Percentiles rank a stretch among this genome's conserved stretches.
Evolutionary conservation across 768 basidiomycete genomes (phyloP).

Genomic region (Hygrocybe coccinea): DNA sequence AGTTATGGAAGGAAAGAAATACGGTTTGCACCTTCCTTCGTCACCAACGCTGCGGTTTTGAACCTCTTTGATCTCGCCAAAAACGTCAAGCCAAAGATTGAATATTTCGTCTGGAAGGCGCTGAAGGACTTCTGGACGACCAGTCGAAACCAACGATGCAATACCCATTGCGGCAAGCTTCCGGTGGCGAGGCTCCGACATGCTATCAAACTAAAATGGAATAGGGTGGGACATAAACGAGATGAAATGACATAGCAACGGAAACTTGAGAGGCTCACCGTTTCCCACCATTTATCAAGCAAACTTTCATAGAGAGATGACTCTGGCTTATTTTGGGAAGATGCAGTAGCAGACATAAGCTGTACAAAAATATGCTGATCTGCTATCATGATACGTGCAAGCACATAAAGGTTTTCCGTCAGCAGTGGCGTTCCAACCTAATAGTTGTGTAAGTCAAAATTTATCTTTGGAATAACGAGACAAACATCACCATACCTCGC

Average conservation of each 20-base stretch:
- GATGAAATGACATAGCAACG: conserved; percentile 5
- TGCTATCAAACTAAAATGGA: conserved; percentile 71
- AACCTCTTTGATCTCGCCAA: conserved; percentile 80
- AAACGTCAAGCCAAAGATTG: conserved; percentile 84
- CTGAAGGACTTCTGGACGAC: conserved; percentile 63
- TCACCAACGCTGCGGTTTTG: conserved; percentile 23
- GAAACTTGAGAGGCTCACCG: conserved; percentile 42
- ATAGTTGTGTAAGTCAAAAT: not conserved
- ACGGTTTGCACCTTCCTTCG: conserved; percentile 27
- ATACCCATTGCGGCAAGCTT: conserved; percentile 83
- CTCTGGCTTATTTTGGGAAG: conserved; percentile 44
- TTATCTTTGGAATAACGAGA: not conserved
- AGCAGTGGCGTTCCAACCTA: conserved; percentile 44
- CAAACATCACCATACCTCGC: conserved; percentile 47
- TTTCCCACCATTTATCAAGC: conserved; percentile 79
- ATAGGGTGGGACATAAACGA: not conserved
- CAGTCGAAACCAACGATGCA: conserved; percentile 71
- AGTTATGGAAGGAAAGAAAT: not conserved
- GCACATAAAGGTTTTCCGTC: conserved; percentile 66
- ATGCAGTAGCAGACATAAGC: conserved; percentile 61
- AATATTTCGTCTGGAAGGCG: conserved; percentile 72
- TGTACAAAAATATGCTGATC: conserved; percentile 66
- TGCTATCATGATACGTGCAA: conserved; percentile 67
- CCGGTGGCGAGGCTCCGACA: conserved; percentile 79
- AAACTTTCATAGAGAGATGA: conserved; percentile 57